Conservation (phyloP, 148 eudicot species). For the Amaranthus hypochondriacus region DNA sequence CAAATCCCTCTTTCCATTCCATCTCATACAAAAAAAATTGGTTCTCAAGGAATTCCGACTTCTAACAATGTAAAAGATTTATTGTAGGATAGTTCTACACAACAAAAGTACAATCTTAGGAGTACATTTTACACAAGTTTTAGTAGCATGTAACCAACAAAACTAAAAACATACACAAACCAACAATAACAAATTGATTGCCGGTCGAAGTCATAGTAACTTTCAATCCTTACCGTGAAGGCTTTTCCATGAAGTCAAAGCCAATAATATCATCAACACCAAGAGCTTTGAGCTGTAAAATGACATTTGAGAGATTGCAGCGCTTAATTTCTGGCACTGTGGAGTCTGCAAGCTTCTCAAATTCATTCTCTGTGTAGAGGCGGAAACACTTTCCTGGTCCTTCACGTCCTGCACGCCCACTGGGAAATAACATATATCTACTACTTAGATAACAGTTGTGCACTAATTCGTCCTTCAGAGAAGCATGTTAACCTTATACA, state of each 20-base stretch:
- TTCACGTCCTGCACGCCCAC: slow-evolving; percentile 99
- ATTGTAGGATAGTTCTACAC: background rate
- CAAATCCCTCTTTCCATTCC: background rate
- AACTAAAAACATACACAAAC: background rate
- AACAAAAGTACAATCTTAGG: background rate
- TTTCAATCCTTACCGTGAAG: slow-evolving; percentile 50
- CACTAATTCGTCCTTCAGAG: background rate
- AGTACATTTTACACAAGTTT: background rate
- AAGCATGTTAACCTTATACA: background rate
- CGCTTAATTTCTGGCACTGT: slow-evolving; percentile 89
- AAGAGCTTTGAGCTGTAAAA: slow-evolving; percentile 90
- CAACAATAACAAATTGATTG: background rate
- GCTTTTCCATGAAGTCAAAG: slow-evolving; percentile 95
- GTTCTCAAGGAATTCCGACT: background rate
- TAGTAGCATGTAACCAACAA: background rate
- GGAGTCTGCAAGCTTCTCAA: slow-evolving; percentile 73
- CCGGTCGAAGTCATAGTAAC: too few relatives aligned
- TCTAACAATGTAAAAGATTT: background rate
- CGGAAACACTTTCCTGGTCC: slow-evolving; percentile 97
- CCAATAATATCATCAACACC: slow-evolving; percentile 82
- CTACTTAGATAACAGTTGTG: slow-evolving; percentile 1
- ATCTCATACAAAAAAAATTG: background rate
- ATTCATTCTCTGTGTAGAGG: slow-evolving; percentile 75
- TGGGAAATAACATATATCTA: slow-evolving; percentile 20
- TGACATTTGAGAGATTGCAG: slow-evolving; percentile 75